Conservation (phyloP, 495 filamentous ascomycete species). For the Aspergillus nanangensis region DNA sequence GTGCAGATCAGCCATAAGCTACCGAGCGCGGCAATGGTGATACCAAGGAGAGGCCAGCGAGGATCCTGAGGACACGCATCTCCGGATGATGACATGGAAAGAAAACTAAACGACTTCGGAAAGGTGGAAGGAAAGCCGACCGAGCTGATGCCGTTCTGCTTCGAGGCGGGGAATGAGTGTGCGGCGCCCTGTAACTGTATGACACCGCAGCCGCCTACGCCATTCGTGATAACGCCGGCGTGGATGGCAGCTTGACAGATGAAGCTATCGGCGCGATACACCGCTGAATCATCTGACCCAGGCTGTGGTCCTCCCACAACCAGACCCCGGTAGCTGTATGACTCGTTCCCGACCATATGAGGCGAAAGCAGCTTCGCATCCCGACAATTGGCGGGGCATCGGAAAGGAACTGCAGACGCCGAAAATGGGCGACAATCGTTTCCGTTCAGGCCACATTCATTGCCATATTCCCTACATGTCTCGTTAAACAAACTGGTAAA, state of each 20-base stretch:
- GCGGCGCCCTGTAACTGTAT: constrained; percentile 63
- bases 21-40: constrained; percentile 63
- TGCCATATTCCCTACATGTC: constrained; percentile 55
- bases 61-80: constrained; percentile 51
- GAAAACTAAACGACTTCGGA: constrained; percentile 69
- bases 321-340: constrained; percentile 63
- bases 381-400: constrained; percentile 74
- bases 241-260: constrained; percentile 81
- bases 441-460: constrained; percentile 75
- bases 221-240: constrained; percentile 63
- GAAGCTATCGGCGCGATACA: constrained; percentile 81
- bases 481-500: not conserved
- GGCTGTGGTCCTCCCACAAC: constrained; percentile 69
- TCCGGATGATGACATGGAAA: constrained; percentile 37
- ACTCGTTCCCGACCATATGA: constrained; percentile 67
- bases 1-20: constrained; percentile 65
- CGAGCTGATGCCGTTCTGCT: constrained; percentile 61
- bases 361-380: constrained; percentile 63
- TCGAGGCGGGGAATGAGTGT: constrained; percentile 54
- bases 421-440: constrained; percentile 78
- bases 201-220: constrained; percentile 72
- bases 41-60: constrained; percentile 68
- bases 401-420: constrained; percentile 64
- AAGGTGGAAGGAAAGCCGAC: constrained; percentile 71
- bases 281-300: constrained; percentile 26